Conservation (phyloP, 345 rosid genomes). For the Diplotaxis tenuifolia region DNA sequence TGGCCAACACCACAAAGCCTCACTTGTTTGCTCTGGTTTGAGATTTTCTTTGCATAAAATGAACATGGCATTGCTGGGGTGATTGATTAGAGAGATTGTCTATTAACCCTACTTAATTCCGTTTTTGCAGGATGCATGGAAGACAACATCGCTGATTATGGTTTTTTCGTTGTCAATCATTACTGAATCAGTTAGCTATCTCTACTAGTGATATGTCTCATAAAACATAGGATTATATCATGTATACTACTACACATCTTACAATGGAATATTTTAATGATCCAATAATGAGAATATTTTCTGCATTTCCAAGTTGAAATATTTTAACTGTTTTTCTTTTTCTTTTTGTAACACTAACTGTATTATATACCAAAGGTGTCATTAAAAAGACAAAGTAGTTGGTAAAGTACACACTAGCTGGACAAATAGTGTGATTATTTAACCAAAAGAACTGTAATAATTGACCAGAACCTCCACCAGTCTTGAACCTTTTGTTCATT, state of each 20-base stretch:
- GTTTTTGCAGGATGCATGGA: constrained; percentile 67
- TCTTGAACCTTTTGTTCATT: no score
- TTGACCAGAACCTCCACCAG: no score
- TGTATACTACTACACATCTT: background rate
- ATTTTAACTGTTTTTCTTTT: background rate
- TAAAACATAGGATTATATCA: background rate
- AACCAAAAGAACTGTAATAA: no score
- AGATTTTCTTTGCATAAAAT: background rate
- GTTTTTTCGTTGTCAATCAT: no score
- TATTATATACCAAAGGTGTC: background rate
- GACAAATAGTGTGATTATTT: background rate
- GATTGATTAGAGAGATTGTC: constrained; percentile 70
- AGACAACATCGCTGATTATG: constrained; percentile 49
- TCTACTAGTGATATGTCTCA: background rate
- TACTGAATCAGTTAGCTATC: background rate
- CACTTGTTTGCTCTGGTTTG: background rate
- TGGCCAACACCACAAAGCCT: background rate
- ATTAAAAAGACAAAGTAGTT: background rate
- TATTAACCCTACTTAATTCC: background rate
- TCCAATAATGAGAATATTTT: background rate
- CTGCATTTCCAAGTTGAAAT: background rate
- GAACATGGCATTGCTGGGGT: constrained; percentile 57
- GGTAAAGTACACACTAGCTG: background rate
- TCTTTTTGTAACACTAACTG: no score
- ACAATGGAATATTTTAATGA: background rate